Conservation (phyloP, 2,329 filamentous ascomycete genomes). For the Sphaerulina vaccinii region DNA sequence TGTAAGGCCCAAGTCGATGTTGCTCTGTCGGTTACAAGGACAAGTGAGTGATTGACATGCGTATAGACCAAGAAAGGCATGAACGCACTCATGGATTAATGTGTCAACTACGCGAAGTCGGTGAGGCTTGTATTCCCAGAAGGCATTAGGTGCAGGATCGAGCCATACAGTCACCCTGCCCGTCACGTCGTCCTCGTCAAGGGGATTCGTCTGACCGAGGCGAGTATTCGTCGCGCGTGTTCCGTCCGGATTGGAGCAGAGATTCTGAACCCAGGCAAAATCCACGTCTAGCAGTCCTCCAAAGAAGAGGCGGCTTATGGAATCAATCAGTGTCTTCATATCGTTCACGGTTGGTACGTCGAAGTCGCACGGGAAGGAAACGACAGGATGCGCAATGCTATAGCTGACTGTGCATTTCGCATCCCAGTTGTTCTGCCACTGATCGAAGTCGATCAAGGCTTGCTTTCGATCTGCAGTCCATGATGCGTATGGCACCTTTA, state of each 20-base stretch:
- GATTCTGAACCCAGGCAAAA: too few species aligned
- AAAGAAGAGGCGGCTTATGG: slow-evolving; percentile 10
- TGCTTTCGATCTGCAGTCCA: slow-evolving; percentile 1
- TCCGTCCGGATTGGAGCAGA: too few species aligned
- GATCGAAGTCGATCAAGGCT: neutral
- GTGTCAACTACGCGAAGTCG: neutral
- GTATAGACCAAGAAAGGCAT: slow-evolving; percentile 6
- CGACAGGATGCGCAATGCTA: too few species aligned
- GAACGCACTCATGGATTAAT: slow-evolving; percentile 11
- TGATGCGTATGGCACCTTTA: neutral
- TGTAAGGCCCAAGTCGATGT: neutral
- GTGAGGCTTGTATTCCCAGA: neutral
- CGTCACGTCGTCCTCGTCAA: slow-evolving; percentile 3
- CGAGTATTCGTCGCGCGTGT: neutral
- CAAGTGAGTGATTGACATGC: slow-evolving; percentile 1
- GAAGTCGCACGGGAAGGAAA: too few species aligned
- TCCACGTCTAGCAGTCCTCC: slow-evolving; percentile 2
- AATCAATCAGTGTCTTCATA: neutral
- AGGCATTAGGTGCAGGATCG: neutral
- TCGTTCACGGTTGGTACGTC: neutral
- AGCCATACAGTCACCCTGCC: neutral
- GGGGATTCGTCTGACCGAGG: neutral
- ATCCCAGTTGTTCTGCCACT: slow-evolving; percentile 4
- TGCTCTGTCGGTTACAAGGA: neutral
- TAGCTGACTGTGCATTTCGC: neutral